These are phyloP conservation scores for Hyaloscypha variabilis DNA, from an alignment of 495 filamentous ascomycete genomes.

Conservation along the genomic window DNA sequence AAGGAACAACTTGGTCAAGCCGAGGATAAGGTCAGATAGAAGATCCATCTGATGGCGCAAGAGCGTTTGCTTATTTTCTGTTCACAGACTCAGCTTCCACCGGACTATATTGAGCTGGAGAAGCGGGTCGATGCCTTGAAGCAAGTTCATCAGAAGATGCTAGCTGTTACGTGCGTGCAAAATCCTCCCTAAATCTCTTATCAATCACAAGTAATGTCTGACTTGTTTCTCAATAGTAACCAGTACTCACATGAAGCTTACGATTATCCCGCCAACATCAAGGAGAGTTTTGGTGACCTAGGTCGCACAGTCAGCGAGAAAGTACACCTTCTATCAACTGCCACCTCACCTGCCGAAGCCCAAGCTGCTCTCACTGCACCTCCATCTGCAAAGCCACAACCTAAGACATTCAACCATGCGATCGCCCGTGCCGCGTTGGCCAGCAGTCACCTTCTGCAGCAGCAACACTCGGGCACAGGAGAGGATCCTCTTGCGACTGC, in stretches of 20 bases:
- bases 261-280: slow-evolving; percentile 98
- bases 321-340: slow-evolving; percentile 83
- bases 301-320: slow-evolving; percentile 96
- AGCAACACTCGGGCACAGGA: slow-evolving; percentile 66
- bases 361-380: slow-evolving; percentile 92
- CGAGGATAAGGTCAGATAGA: slow-evolving; percentile 77
- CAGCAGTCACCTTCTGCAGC: slow-evolving; percentile 82
- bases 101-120: slow-evolving; percentile 98
- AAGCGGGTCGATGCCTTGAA: slow-evolving; percentile 98
- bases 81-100: slow-evolving; percentile 84
- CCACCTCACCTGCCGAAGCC: slow-evolving; percentile 85
- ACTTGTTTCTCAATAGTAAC: slow-evolving; percentile 57
- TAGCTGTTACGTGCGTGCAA: slow-evolving; percentile 87
- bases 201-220: background rate
- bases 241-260: slow-evolving; percentile 97
- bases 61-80: slow-evolving; percentile 1
- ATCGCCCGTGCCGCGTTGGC: slow-evolving; percentile 88
- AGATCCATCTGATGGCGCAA: slow-evolving; percentile 5
- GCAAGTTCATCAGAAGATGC: slow-evolving; percentile 93
- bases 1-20: slow-evolving; percentile 95
- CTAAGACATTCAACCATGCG: slow-evolving; percentile 97
- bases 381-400: slow-evolving; percentile 89
- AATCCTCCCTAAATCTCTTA: background rate
- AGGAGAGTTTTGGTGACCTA: slow-evolving; percentile 95
- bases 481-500: slow-evolving; percentile 92